phyloP scores from a whole-genome alignment of 2,329 filamentous ascomycete genomes.

The Fusarium circinatum region DNA sequence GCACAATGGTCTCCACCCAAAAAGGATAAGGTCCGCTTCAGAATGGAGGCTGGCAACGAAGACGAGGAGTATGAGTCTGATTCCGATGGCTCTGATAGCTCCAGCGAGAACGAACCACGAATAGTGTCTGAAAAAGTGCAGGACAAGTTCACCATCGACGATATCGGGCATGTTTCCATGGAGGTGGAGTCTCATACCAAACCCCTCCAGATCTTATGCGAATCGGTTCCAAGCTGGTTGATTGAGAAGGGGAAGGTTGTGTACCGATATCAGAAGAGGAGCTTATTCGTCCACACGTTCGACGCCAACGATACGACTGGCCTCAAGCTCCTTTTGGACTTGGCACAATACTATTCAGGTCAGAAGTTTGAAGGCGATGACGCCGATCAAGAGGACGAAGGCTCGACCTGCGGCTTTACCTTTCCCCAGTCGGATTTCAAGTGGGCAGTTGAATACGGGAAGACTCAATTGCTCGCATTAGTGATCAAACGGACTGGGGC shows the following conservation, averaged over 20 bases:
- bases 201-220: conserved; percentile 64
- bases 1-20: conserved; percentile 73
- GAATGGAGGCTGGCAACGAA: conserved; percentile 52
- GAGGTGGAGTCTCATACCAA: conserved; percentile 72
- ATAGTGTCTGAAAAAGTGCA: conserved; percentile 68
- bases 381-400: conserved; percentile 49
- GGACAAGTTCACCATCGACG: conserved; percentile 78
- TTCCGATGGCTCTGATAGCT: conserved; percentile 42
- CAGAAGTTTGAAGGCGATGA: conserved; percentile 49
- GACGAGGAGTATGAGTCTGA: conserved; percentile 50
- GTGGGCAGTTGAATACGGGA: conserved; percentile 58
- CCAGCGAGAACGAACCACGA: conserved; percentile 52
- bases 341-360: conserved; percentile 57
- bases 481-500: conserved; percentile 74
- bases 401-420: conserved; percentile 47
- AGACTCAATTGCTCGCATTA: conserved; percentile 67
- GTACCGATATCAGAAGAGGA: conserved; percentile 4
- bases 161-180: conserved; percentile 75
- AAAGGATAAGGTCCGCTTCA: conserved; percentile 62
- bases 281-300: conserved; percentile 59
- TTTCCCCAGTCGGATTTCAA: conserved; percentile 56
- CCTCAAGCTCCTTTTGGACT: conserved; percentile 67
- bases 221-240: conserved; percentile 49
- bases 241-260: conserved; percentile 45
- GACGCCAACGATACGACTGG: conserved; percentile 62